These are phyloP conservation scores for Glycine tomentella DNA, from an alignment of 306 rosid genomes.

Conservation along the genomic window DNA sequence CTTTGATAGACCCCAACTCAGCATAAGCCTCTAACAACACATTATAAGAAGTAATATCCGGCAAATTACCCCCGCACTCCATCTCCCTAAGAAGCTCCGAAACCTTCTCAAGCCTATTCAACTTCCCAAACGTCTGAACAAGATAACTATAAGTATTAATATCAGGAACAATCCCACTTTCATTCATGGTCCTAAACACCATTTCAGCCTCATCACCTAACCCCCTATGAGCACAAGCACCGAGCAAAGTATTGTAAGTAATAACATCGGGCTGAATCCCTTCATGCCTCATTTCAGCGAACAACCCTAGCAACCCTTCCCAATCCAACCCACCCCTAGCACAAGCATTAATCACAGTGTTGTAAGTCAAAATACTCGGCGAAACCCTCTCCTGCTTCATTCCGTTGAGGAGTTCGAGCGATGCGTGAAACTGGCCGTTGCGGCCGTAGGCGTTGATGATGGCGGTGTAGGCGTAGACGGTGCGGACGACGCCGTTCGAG, in stretches of 20 bases:
- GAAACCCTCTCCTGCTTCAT: constrained; percentile 86
- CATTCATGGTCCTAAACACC: constrained; percentile 95
- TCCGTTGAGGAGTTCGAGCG: constrained; percentile 71
- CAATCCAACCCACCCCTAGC: constrained; percentile 95
- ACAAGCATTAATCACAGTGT: constrained; percentile 91
- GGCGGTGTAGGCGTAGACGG: constrained; percentile 87
- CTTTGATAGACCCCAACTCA: constrained; percentile 68
- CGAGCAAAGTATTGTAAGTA: constrained; percentile 88
- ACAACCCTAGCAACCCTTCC: constrained; percentile 91
- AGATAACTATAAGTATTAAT: constrained; percentile 73
- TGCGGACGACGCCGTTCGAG: constrained; percentile 72
- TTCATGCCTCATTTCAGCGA: constrained; percentile 98
- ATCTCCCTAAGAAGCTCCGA: constrained; percentile 85
- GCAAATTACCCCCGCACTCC: constrained; percentile 88
- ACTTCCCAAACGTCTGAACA: constrained; percentile 83
- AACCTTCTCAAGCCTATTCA: constrained; percentile 77
- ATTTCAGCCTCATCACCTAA: constrained; percentile 92
- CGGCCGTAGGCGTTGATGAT: constrained; percentile 95
- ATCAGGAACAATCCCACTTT: constrained; percentile 90
- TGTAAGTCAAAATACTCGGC: constrained; percentile 82
- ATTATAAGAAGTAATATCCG: constrained; percentile 87
- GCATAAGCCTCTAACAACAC: constrained; percentile 85
- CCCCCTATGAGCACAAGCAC: constrained; percentile 87
- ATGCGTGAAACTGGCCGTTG: constrained; percentile 73
- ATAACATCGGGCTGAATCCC: constrained; percentile 88